These are phyloP conservation scores for Stylosanthes scabra DNA, from an alignment of 331 rosid species.

Conservation along the genomic window DNA sequence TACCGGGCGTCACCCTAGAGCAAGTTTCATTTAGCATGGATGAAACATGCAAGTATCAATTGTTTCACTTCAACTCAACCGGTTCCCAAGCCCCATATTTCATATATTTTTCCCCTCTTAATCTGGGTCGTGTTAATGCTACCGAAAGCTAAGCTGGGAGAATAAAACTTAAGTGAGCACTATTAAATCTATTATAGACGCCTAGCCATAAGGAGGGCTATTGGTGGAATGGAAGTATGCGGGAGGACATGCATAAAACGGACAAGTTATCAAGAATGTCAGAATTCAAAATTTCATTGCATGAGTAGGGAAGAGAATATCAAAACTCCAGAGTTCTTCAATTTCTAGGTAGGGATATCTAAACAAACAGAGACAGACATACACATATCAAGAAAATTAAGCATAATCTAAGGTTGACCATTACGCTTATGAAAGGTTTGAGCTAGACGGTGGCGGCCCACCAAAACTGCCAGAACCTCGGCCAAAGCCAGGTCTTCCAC, in stretches of 20 bases:
- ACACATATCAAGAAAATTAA: slow-evolving; percentile 11
- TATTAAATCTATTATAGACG: too few species aligned
- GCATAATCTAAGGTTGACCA: slow-evolving; percentile 28
- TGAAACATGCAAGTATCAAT: too few species aligned
- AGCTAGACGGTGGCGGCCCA: slow-evolving; percentile 57
- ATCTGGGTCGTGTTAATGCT: too few species aligned
- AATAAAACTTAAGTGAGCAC: background rate
- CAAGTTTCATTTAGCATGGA: too few species aligned
- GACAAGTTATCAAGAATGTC: slow-evolving; percentile 20
- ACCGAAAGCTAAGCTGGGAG: background rate
- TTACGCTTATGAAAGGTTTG: slow-evolving; percentile 43
- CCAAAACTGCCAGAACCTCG: slow-evolving; percentile 91
- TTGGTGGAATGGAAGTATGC: background rate
- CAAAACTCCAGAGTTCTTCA: background rate
- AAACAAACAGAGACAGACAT: background rate
- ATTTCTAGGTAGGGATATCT: background rate
- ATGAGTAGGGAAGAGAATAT: slow-evolving; percentile 4
- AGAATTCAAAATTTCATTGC: slow-evolving; percentile 30
- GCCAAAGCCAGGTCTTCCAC: slow-evolving; percentile 84
- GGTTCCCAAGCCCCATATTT: too few species aligned
- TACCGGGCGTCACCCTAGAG: too few species aligned
- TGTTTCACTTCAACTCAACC: too few species aligned
- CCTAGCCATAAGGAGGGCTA: background rate
- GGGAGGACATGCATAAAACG: background rate
- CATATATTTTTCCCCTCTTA: too few species aligned